phyloP scores from a whole-genome alignment of 345 rosid species.

The Carallia brachiata region DNA sequence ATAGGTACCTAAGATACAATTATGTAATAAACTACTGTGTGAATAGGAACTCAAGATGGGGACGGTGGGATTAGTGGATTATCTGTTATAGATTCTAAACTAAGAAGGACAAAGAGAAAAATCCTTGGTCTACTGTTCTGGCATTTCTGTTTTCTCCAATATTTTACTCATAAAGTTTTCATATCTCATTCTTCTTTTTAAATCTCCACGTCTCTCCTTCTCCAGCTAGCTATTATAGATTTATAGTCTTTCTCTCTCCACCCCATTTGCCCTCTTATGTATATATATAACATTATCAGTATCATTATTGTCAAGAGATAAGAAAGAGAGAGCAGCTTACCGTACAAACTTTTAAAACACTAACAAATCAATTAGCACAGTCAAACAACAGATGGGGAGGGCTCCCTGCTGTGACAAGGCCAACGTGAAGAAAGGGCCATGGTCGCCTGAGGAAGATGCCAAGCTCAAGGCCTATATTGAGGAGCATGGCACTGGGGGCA shows the following conservation, averaged over 20 bases:
- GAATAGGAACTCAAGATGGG: background rate
- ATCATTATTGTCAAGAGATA: slow-evolving; percentile 22
- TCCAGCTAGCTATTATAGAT: slow-evolving; percentile 41
- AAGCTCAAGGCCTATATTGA: slow-evolving; percentile 70
- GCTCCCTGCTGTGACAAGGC: slow-evolving; percentile 36
- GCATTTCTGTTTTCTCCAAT: slow-evolving; percentile 37
- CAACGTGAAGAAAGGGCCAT: slow-evolving; percentile 31
- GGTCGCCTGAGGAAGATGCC: slow-evolving; percentile 36
- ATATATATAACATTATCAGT: slow-evolving; percentile 29
- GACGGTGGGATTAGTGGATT: background rate
- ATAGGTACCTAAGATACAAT: too few species aligned
- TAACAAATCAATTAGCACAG: background rate
- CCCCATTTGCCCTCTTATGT: slow-evolving; percentile 17
- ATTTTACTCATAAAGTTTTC: slow-evolving; percentile 33
- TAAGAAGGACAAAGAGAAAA: slow-evolving; percentile 38
- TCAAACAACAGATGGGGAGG: slow-evolving; percentile 19
- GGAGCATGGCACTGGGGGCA: slow-evolving; percentile 52
- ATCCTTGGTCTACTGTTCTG: slow-evolving; percentile 46
- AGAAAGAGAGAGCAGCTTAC: slow-evolving; percentile 7
- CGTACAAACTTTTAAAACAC: background rate
- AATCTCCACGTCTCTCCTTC: slow-evolving; percentile 49
- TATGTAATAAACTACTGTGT: too few species aligned
- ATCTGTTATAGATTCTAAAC: slow-evolving; percentile 21
- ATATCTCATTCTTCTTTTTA: slow-evolving; percentile 34
- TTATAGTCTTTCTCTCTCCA: slow-evolving; percentile 31